Evolutionary conservation across 352 stramenopile genomes (phyloP).

Genomic region (Phytophthora pisi): DNA sequence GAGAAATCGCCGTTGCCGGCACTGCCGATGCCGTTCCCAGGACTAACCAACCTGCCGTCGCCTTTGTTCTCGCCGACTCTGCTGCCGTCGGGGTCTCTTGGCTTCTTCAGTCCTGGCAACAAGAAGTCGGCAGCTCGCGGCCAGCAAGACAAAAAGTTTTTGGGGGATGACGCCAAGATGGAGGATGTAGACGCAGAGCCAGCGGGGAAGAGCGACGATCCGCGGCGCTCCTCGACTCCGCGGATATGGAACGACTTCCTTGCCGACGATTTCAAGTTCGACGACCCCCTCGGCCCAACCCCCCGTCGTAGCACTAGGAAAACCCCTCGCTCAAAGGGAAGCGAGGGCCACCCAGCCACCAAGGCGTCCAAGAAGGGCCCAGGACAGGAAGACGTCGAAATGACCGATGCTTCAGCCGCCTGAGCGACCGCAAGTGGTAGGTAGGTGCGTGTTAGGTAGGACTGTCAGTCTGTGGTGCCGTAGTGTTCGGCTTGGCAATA

Average conservation of each 20-base stretch:
- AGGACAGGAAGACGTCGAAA: constrained; percentile 29
- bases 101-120: constrained; percentile 34
- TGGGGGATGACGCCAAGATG: constrained; percentile 24
- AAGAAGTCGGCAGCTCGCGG: constrained; percentile 36
- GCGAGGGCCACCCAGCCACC: constrained; percentile 1
- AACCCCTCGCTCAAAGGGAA: constrained; percentile 13
- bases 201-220: constrained; percentile 14
- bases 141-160: constrained; percentile 29
- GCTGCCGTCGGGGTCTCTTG: constrained; percentile 30
- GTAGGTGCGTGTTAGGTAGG: constrained; percentile 13
- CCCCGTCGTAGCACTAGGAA: constrained; percentile 29
- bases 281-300: constrained; percentile 32
- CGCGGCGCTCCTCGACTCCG: constrained; percentile 40
- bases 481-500: constrained; percentile 19
- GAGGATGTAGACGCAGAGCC: constrained; percentile 20
- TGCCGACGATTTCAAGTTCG: constrained; percentile 75
- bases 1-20: constrained; percentile 50
- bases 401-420: constrained; percentile 35
- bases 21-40: constrained; percentile 37
- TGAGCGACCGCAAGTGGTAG: constrained; percentile 15
- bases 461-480: constrained; percentile 5
- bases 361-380: background rate
- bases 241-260: constrained; percentile 78
- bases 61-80: constrained; percentile 46
- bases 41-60: constrained; percentile 44